Evolutionary conservation across 2,329 filamentous ascomycete species (phyloP).

Genomic region (Botryotinia convoluta): DNA sequence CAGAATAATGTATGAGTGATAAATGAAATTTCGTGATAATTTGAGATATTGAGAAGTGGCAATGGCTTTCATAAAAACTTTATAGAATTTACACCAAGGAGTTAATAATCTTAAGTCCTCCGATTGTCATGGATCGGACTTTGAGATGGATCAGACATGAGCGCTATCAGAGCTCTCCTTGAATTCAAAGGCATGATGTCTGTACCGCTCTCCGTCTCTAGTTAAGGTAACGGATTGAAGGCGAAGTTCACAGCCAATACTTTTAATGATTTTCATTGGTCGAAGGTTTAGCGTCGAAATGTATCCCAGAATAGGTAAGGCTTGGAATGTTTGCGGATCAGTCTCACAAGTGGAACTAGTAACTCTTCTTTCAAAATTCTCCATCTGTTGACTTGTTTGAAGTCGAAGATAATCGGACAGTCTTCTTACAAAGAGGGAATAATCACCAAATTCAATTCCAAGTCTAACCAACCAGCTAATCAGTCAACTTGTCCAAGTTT

Average conservation of each 20-base stretch:
- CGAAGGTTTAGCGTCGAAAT: background rate
- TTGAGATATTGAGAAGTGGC: background rate
- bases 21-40: too few species aligned
- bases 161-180: background rate
- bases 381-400: background rate
- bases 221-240: too few species aligned
- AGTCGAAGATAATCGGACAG: background rate
- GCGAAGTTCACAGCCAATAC: background rate
- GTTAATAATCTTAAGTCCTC: background rate
- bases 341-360: background rate
- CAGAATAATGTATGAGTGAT: background rate
- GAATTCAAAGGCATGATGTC: background rate
- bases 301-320: constrained; percentile 1
- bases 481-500: background rate
- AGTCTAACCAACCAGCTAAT: background rate
- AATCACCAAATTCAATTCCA: background rate
- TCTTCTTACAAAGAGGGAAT: background rate
- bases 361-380: background rate
- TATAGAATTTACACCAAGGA: background rate
- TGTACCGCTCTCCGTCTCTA: background rate
- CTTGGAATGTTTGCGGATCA: background rate
- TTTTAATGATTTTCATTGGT: background rate
- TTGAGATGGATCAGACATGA: background rate
- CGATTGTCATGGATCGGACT: background rate
- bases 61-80: background rate